A percentile compares a stretch with the other conserved stretches of the same genome.
These are phyloP conservation scores for Basidioascus undulatus DNA, from an alignment of 768 basidiomycete species.

Conservation along the genomic window DNA sequence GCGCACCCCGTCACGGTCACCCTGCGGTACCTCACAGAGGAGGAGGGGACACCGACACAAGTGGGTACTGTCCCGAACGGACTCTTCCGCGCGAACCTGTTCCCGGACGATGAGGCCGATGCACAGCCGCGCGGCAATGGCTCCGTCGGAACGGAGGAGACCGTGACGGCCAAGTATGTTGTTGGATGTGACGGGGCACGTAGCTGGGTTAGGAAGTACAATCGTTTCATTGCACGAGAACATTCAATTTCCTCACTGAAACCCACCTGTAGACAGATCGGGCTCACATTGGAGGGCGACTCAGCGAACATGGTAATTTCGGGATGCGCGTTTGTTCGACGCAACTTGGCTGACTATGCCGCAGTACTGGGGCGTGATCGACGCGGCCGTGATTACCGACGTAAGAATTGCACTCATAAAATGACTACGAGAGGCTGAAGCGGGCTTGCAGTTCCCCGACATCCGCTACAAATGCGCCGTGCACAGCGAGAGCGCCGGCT, in stretches of 20 bases:
- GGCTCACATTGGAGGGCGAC: conserved; percentile 7
- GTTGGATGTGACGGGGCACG: conserved; percentile 8
- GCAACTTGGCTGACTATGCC: too few species aligned
- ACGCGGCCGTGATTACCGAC: conserved; percentile 4
- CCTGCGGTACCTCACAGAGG: conserved; percentile 3
- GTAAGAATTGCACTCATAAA: too few species aligned
- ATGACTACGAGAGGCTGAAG: too few species aligned
- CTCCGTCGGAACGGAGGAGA: conserved; percentile 2
- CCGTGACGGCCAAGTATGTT: conserved; percentile 3
- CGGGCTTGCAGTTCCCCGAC: conserved; percentile 1
- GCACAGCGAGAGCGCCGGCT: conserved; percentile 3
- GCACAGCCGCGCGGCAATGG: too few species aligned
- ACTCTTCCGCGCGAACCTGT: conserved; percentile 3
- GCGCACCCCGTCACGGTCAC: conserved; percentile 5
- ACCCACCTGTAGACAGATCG: conserved; percentile 1
- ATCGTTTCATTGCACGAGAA: too few species aligned
- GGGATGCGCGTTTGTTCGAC: too few species aligned
- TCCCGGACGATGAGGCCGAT: conserved; percentile 5
- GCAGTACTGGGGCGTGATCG: conserved; percentile 8
- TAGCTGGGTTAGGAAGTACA: conserved; percentile 6
- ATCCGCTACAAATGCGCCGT: conserved; percentile 7
- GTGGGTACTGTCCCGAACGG: conserved; percentile 5
- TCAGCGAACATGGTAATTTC: conserved; percentile 6
- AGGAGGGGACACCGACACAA: conserved; percentile 5
- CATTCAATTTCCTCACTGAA: too few species aligned